A percentile compares a stretch with the other conserved stretches of the same genome.
Evolutionary conservation across 2,329 filamentous ascomycete genomes (phyloP).

Genomic region (Metarhizium humberi): DNA sequence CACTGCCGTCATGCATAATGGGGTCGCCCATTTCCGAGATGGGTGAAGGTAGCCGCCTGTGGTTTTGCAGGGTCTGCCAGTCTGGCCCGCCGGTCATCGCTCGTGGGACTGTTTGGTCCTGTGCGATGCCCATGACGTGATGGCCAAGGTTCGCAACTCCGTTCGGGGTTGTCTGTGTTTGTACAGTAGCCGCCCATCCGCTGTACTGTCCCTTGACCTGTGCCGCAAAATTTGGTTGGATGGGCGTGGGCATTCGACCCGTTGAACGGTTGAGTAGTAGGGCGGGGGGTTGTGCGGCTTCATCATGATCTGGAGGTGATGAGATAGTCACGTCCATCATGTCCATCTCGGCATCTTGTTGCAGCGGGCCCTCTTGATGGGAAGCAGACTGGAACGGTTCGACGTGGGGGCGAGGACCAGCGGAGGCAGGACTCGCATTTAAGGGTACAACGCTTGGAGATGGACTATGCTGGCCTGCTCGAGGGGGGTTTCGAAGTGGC

Average conservation of each 20-base stretch:
- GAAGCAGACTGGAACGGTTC: slow-evolving; percentile 22
- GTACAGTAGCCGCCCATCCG: slow-evolving; percentile 21
- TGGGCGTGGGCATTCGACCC: slow-evolving; percentile 48
- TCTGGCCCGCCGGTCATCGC: slow-evolving; percentile 34
- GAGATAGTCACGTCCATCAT: slow-evolving; percentile 31
- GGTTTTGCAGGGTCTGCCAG: slow-evolving; percentile 45
- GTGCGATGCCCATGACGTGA: slow-evolving; percentile 28
- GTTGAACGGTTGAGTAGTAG: slow-evolving; percentile 13
- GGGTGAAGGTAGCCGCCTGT: slow-evolving; percentile 47
- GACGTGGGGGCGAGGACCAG: slow-evolving; percentile 19
- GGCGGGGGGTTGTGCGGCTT: slow-evolving; percentile 5
- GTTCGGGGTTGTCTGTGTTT: slow-evolving; percentile 24
- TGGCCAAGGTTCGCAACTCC: slow-evolving; percentile 29
- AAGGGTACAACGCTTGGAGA: slow-evolving; percentile 28
- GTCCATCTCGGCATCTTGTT: slow-evolving; percentile 36
- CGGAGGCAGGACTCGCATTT: slow-evolving; percentile 30
- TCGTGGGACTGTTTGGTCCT: slow-evolving; percentile 37
- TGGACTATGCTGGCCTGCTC: slow-evolving; percentile 18
- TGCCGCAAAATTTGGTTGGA: slow-evolving; percentile 47
- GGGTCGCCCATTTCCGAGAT: slow-evolving; percentile 47
- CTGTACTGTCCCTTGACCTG: slow-evolving; percentile 45
- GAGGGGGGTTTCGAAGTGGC: slow-evolving; percentile 38
- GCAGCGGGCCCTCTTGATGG: slow-evolving; percentile 8
- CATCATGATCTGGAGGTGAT: slow-evolving; percentile 11
- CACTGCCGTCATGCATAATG: slow-evolving; percentile 27